These are phyloP conservation scores for Paramecium bursaria DNA, from an alignment of 73 alveolate genomes.

Conservation along the genomic window DNA sequence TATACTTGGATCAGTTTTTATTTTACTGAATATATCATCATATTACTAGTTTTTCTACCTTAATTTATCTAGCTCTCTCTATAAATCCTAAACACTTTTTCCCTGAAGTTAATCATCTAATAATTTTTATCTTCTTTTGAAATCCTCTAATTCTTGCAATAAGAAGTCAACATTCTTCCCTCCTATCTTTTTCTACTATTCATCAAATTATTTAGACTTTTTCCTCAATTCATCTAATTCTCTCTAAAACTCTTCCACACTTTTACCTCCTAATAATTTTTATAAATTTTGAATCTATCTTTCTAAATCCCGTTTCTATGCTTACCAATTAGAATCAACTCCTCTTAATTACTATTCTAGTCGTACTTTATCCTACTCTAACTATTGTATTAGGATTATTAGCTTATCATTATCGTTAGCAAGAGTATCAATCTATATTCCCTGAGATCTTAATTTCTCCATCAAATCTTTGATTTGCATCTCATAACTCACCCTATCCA, in stretches of 20 bases:
- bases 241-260: constrained; percentile 15
- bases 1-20: constrained; percentile 23
- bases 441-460: constrained; percentile 45
- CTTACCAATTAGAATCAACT: too few species aligned
- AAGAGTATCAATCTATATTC: too few species aligned
- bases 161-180: constrained; percentile 11
- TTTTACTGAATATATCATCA: constrained; percentile 22
- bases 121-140: too few species aligned
- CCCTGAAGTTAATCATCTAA: too few species aligned
- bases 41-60: too few species aligned
- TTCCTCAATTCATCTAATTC: constrained; percentile 34
- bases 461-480: constrained; percentile 49
- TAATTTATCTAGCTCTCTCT: constrained; percentile 18
- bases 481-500: constrained; percentile 52
- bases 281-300: too few species aligned
- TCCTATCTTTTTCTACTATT: not conserved
- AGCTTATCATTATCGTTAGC: too few species aligned
- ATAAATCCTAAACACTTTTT: too few species aligned
- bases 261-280: constrained; percentile 14
- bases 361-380: too few species aligned
- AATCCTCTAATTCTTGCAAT: constrained; percentile 10
- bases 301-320: too few species aligned
- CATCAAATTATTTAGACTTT: not conserved
- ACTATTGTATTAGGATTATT: too few species aligned
- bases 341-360: too few species aligned